phyloP scores from a whole-genome alignment of 2,329 filamentous ascomycete species.

The Aspergillus thermomutatus region DNA sequence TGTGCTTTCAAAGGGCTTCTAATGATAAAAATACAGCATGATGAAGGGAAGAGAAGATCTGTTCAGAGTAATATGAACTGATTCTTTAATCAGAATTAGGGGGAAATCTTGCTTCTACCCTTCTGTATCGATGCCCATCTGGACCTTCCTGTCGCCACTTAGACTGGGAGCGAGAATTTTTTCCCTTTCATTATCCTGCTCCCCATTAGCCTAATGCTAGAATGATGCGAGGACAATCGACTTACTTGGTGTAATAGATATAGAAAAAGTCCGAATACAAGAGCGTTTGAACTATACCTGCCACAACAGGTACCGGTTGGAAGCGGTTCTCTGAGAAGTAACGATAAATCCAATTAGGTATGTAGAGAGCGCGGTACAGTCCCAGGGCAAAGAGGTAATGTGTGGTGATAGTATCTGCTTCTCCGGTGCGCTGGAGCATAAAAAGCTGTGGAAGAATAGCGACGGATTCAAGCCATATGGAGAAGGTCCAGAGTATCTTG shows the following conservation, averaged over 20 bases:
- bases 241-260: constrained; percentile 95
- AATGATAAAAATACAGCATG: background rate
- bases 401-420: constrained; percentile 98
- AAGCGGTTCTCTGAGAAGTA: constrained; percentile 77
- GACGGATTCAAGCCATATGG: constrained; percentile 95
- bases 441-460: constrained; percentile 97
- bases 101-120: background rate
- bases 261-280: constrained; percentile 99
- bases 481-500: constrained; percentile 93
- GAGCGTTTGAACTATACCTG: constrained; percentile 88
- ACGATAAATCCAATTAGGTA: constrained; percentile 96
- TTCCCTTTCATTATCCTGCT: constrained; percentile 71
- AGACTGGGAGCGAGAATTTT: constrained; percentile 83
- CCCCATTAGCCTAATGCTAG: constrained; percentile 3
- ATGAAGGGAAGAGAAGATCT: background rate
- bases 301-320: constrained; percentile 83
- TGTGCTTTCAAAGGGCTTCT: background rate
- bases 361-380: constrained; percentile 88
- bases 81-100: background rate
- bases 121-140: background rate
- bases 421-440: constrained; percentile 95
- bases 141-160: constrained; percentile 17
- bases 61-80: background rate
- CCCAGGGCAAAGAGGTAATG: constrained; percentile 96
- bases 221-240: constrained; percentile 9